Evolutionary conservation across 164 flowering plant species (phyloP).

Genomic region (Magnolia changhungtana): DNA sequence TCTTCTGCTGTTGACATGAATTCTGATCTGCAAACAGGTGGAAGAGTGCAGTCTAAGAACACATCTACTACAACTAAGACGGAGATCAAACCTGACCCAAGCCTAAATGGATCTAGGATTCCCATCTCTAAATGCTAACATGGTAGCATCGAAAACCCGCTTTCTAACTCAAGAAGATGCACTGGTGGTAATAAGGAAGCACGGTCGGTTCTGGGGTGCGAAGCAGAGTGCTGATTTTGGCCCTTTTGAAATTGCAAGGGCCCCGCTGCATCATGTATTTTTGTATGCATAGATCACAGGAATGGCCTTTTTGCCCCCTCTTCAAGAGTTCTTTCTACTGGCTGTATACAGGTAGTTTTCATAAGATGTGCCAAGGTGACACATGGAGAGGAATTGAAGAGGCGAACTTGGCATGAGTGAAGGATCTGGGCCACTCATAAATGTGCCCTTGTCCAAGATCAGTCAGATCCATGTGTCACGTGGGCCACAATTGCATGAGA

Average conservation of each 20-base stretch:
- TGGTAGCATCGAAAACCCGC: constrained; percentile 9
- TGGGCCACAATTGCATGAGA: too few species aligned
- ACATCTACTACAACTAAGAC: constrained; percentile 52
- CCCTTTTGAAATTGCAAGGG: constrained; percentile 7
- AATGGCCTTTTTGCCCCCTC: constrained; percentile 11
- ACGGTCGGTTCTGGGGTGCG: constrained; percentile 3
- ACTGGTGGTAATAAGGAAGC: neutral
- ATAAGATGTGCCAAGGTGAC: neutral
- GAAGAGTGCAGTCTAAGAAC: constrained; percentile 65
- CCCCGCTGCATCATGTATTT: constrained; percentile 11
- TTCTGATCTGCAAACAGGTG: constrained; percentile 44
- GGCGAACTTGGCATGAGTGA: neutral
- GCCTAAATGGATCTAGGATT: constrained; percentile 21
- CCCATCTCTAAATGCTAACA: constrained; percentile 18
- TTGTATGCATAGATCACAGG: constrained; percentile 25
- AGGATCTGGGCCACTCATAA: neutral
- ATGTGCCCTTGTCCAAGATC: too few species aligned
- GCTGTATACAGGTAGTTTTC: constrained; percentile 18
- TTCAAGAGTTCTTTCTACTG: neutral
- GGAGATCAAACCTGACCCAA: constrained; percentile 27
- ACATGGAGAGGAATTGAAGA: neutral
- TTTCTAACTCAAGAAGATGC: constrained; percentile 11
- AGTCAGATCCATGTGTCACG: too few species aligned
- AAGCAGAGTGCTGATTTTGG: constrained; percentile 9
- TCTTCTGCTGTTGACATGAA: neutral